Conservation (phyloP, 1,284 basidiomycete genomes). For the Golubevia sp. region DNA sequence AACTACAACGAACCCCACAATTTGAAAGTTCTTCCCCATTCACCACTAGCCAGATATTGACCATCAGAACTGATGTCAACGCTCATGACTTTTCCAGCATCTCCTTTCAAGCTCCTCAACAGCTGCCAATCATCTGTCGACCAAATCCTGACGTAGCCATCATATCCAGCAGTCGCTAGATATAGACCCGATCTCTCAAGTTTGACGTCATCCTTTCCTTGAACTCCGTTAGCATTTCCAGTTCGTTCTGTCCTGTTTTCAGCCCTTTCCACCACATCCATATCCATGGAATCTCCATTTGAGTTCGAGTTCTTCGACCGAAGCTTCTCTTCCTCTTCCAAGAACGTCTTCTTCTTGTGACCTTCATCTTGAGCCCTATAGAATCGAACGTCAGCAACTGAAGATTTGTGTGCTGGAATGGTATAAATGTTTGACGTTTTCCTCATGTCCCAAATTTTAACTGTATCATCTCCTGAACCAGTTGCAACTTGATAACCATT, state of each 20-base stretch:
- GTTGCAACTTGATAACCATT: conserved; percentile 89
- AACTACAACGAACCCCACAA: conserved; percentile 31
- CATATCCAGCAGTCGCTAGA: conserved; percentile 91
- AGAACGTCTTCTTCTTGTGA: conserved; percentile 31
- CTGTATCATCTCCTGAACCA: conserved; percentile 93
- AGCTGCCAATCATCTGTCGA: conserved; percentile 97
- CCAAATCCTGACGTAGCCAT: conserved; percentile 94
- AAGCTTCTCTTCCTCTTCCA: neutral
- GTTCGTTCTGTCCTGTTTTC: neutral
- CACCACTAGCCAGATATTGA: conserved; percentile 35
- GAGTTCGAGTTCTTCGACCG: neutral
- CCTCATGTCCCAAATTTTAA: conserved; percentile 98
- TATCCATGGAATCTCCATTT: neutral
- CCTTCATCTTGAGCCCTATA: conserved; percentile 68
- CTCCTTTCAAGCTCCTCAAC: conserved; percentile 82
- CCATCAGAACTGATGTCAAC: conserved; percentile 72
- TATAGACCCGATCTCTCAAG: conserved; percentile 74
- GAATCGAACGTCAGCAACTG: conserved; percentile 92
- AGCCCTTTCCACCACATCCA: neutral
- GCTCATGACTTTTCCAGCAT: conserved; percentile 97
- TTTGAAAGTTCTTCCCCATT: conserved; percentile 45
- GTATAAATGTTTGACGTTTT: conserved; percentile 89
- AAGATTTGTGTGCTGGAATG: conserved; percentile 92
- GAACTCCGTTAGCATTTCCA: conserved; percentile 8
- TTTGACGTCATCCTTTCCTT: conserved; percentile 23